Base-by-base conservation (phyloP, 1,139 yeast genomes). In the Pichia sp. region DNA sequence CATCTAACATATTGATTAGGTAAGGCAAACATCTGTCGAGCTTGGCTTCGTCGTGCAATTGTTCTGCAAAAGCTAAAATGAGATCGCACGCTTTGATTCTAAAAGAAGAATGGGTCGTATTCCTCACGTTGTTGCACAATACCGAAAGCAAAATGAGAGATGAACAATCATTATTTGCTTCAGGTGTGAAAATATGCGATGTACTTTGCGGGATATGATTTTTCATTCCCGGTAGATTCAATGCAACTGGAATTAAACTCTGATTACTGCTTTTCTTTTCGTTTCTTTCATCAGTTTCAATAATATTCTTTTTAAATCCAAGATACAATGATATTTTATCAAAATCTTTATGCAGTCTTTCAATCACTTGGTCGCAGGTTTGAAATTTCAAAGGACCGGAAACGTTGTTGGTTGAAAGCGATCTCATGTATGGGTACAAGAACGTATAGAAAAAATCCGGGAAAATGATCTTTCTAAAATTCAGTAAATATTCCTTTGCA, bases 11-110 rank as follows among this genome's bases (percentile, higher is more conserved):
- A 7, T 73, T 60, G 34, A 85, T 74, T 33, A 92, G 64, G 57
- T 82, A 86, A 0, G 99, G 97, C 27, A 92, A 61, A 33, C 92
- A 79, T 40, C 97, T 67, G 60, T 92, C 97, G 40, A 92, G 67
- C 57, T 88, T 90, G 27, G 82, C 82, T 47, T 85, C 95, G 58
- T 92, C 97, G 37, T 77, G 76, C 3, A 87, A 69, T 49, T 79
- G 73, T 57, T 86, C 95, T 1, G 94, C 78, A 16, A 92, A 68
- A 0, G 87, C 87, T 10, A 87, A 61, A 3, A 92, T 73, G 45
- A 90, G 63, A 55, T 88, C 94, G 53, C 95, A 73, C 0, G 92
- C 94, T 55, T 77, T 77, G 4, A 83, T 61, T 53, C 87, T 74
- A 31, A 82, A 77, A 0, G 74, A 62, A 0, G 87, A 80, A 32